phyloP scores from a whole-genome alignment of 2,329 filamentous ascomycete species.

The Talaromyces atroroseus region DNA sequence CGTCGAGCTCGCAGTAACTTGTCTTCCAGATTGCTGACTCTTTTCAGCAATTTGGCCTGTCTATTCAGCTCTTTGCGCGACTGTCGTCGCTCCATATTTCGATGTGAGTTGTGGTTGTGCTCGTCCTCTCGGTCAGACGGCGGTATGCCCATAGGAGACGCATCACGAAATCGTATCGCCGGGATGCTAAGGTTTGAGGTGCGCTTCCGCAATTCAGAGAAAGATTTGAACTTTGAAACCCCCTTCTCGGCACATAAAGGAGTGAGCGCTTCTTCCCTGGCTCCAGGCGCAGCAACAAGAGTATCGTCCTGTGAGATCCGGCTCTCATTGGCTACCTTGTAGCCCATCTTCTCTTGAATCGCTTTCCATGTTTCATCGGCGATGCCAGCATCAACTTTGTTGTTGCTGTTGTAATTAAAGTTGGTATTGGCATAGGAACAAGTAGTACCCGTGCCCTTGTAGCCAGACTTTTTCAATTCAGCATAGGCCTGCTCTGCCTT shows the following conservation, averaged over 20 bases:
- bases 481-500: conserved; percentile 50
- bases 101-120: conserved; percentile 21
- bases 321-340: conserved; percentile 16
- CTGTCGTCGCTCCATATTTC: conserved; percentile 40
- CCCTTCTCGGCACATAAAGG: conserved; percentile 16
- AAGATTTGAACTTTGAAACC: conserved; percentile 27
- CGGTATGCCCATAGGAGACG: conserved; percentile 28
- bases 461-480: conserved; percentile 50
- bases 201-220: conserved; percentile 32
- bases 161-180: conserved; percentile 20
- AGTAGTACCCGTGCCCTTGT: conserved; percentile 34
- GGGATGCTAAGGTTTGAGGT: conserved; percentile 27
- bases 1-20: conserved; percentile 53
- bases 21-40: conserved; percentile 56
- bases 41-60: conserved; percentile 53
- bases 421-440: not conserved
- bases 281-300: conserved; percentile 4
- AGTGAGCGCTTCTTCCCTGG: conserved; percentile 2
- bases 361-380: conserved; percentile 32
- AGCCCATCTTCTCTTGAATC: conserved; percentile 28
- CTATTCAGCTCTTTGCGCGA: conserved; percentile 54
- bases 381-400: conserved; percentile 17
- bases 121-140: not conserved
- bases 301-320: conserved; percentile 10
- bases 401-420: not conserved